Conservation (phyloP, 2,329 filamentous ascomycete species). For the Graphilbum fragrans region DNA sequence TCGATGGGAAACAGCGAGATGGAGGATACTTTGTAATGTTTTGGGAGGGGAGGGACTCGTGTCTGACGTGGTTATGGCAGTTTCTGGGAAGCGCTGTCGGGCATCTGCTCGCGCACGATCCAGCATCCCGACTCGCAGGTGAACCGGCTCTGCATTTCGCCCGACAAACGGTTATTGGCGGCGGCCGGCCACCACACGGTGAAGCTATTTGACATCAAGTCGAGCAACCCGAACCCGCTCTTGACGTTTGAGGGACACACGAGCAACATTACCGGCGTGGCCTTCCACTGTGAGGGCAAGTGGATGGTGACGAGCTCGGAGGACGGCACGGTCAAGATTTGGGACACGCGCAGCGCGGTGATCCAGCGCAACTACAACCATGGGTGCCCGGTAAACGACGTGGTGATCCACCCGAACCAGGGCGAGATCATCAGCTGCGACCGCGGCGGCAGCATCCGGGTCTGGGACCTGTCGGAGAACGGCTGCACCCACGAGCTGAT, state of each 20-base stretch:
- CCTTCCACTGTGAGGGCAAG: slow-evolving; percentile 97
- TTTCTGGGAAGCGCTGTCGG: slow-evolving; percentile 97
- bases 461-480: slow-evolving; percentile 96
- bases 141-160: slow-evolving; percentile 94
- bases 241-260: slow-evolving; percentile 94
- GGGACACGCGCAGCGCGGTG: slow-evolving; percentile 77
- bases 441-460: slow-evolving; percentile 77
- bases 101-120: slow-evolving; percentile 95
- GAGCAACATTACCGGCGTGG: slow-evolving; percentile 89
- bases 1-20: neutral
- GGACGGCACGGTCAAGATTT: slow-evolving; percentile 93
- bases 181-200: slow-evolving; percentile 72
- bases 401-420: slow-evolving; percentile 99
- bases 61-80: slow-evolving; percentile 27
- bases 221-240: slow-evolving; percentile 87
- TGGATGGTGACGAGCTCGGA: slow-evolving; percentile 99
- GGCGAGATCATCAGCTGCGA: slow-evolving; percentile 97
- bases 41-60: neutral
- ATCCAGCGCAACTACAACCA: slow-evolving; percentile 92
- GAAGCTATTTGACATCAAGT: slow-evolving; percentile 98
- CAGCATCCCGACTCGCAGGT: slow-evolving; percentile 97
- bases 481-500: slow-evolving; percentile 94
- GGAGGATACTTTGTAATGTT: neutral
- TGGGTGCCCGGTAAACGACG: slow-evolving; percentile 82
- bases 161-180: slow-evolving; percentile 91